Evolutionary conservation across 2,329 filamentous ascomycete species (phyloP), one percentile per base, ranked within the genome.

Genomic region (Colletotrichum navitas): DNA sequence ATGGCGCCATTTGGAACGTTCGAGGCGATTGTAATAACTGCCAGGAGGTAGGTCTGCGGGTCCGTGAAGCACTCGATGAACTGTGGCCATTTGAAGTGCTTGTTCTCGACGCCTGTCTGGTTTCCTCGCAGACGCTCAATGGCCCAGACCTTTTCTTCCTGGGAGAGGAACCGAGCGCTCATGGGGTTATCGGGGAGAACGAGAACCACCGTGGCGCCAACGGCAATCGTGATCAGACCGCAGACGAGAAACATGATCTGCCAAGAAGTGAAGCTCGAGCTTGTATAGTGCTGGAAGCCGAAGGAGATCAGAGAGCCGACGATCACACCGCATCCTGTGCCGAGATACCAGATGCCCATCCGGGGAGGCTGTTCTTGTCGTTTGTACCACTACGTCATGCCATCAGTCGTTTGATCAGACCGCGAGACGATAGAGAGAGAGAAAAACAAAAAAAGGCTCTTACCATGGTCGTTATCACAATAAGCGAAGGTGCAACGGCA

Each of bases 91-190:
- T 92, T 92, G 80, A 91, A 93, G 73, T 92, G 86, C 74, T 90
- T 90, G 73, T 90, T 92, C 2, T 91, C 91, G n/a, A 93, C 90
- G 0, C 93, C 93, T 72, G 93, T 93, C 77, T 94, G 90, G 76
- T 95, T 95, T 34, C 89, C 85, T 0, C 92, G 85, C 5, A 95
- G 88, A 0, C 93, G 86, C 74, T 94, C 92, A n/a, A 94, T 83
- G 0, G 91, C 91, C 55, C 93, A 85, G 0, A 90, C 78, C 12
- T 89, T 89, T 74, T 95, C 93, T 49, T 90, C 85, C 49, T 91
- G 86, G 5, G 83, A 91, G 39, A 96, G 66, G 14, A 71, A 71
- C 0, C 86, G 86, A 0, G 86, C 86, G 0, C 83, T 78, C 39
- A 91, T 85, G 73, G 90, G 88, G 76, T 87, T 87, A 76, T 91